A percentile compares a stretch with the other conserved stretches of the same genome.
Evolutionary conservation across 2,329 filamentous ascomycete genomes (phyloP).

Genomic region (Diplocarpon rosae): DNA sequence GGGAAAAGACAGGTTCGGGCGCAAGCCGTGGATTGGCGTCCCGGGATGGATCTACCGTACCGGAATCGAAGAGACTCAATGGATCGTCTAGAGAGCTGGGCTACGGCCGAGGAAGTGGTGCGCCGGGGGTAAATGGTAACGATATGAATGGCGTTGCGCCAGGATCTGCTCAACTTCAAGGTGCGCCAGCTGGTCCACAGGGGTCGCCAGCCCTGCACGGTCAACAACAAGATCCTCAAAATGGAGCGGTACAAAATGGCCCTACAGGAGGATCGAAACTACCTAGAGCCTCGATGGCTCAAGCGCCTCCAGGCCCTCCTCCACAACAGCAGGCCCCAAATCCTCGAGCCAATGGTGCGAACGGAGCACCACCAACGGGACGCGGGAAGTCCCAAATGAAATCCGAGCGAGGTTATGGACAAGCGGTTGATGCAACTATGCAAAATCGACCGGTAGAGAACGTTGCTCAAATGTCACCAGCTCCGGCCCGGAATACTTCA

Average conservation of each 20-base stretch:
- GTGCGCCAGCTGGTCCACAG: constrained; percentile 27
- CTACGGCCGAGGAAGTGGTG: constrained; percentile 20
- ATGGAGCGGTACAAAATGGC: constrained; percentile 30
- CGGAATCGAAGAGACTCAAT: constrained; percentile 39
- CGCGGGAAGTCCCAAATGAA: constrained; percentile 21
- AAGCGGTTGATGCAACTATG: constrained; percentile 24
- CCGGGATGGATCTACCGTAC: constrained; percentile 20
- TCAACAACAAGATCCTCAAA: constrained; percentile 24
- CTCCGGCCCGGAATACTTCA: constrained; percentile 26
- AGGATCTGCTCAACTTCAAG: constrained; percentile 25
- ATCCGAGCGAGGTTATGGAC: constrained; percentile 23
- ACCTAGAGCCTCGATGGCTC: constrained; percentile 46
- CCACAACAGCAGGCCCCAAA: constrained; percentile 52
- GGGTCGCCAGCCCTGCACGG: constrained; percentile 6
- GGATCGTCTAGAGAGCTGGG: constrained; percentile 32
- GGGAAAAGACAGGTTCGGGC: constrained; percentile 26
- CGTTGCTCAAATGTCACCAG: constrained; percentile 31
- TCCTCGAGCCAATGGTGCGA: constrained; percentile 27
- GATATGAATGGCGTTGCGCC: constrained; percentile 26
- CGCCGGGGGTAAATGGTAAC: constrained; percentile 30
- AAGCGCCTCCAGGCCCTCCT: constrained; percentile 52
- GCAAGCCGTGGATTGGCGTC: constrained; percentile 21
- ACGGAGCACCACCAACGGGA: constrained; percentile 1
- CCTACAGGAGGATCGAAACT: constrained; percentile 40
- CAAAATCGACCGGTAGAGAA: constrained; percentile 35